Conservation (phyloP, 768 basidiomycete genomes). For the Lentinula detonsa region DNA sequence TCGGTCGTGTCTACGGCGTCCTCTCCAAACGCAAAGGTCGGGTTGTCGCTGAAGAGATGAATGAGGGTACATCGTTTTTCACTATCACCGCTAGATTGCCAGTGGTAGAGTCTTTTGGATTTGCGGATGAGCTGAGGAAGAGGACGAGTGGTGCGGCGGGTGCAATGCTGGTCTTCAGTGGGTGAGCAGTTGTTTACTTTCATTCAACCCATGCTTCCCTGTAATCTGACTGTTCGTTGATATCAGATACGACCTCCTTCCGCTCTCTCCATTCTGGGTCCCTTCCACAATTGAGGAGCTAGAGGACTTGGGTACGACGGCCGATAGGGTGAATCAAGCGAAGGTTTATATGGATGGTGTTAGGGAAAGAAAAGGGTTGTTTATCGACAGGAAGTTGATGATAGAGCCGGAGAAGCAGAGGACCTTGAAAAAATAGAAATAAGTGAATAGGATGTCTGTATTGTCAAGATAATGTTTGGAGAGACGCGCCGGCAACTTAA, state of each 20-base stretch:
- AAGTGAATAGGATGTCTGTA: too few species aligned
- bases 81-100: constrained; percentile 87
- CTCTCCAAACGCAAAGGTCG: constrained; percentile 87
- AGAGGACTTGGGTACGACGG: constrained; percentile 95
- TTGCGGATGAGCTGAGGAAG: constrained; percentile 94
- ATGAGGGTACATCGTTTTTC: constrained; percentile 94
- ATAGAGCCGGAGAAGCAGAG: constrained; percentile 97
- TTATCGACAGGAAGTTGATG: constrained; percentile 85
- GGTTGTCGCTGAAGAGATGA: constrained; percentile 97
- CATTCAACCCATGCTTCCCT: too few species aligned
- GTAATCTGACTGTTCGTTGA: neutral
- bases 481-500: too few species aligned
- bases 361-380: constrained; percentile 90
- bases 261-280: constrained; percentile 96
- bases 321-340: constrained; percentile 90
- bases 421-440: constrained; percentile 61
- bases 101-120: constrained; percentile 96
- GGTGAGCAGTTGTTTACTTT: constrained; percentile 39
- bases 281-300: constrained; percentile 95
- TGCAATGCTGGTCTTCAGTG: constrained; percentile 95
- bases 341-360: constrained; percentile 90
- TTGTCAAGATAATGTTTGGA: too few species aligned
- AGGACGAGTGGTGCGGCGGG: constrained; percentile 95
- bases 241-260: constrained; percentile 82
- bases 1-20: constrained; percentile 96